phyloP scores from a whole-genome alignment of 164 flowering plant genomes.

The Stephania yunnanensis region DNA sequence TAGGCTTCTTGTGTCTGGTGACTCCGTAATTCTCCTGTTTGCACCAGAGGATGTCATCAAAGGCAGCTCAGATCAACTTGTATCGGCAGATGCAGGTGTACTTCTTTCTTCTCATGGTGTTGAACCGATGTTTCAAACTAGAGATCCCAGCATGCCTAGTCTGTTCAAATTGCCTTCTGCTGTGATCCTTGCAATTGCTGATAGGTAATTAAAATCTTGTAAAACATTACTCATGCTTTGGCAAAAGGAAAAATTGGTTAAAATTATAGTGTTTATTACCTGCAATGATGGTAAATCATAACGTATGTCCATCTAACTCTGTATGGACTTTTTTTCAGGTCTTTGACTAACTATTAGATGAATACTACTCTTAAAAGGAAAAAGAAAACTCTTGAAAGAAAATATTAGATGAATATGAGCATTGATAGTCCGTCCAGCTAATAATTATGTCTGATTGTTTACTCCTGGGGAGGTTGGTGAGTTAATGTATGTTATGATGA shows the following conservation, averaged over 20 bases:
- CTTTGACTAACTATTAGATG: not conserved
- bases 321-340: not conserved
- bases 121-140: constrained; percentile 37
- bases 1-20: constrained; percentile 44
- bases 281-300: not conserved
- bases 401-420: not conserved
- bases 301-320: not conserved
- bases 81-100: constrained; percentile 40
- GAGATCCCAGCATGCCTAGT: constrained; percentile 22
- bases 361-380: not conserved
- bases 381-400: not conserved
- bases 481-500: not conserved
- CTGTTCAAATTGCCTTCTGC: constrained; percentile 39
- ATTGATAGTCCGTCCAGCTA: not conserved
- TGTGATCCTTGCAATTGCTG: constrained; percentile 37
- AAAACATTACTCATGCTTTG: not conserved
- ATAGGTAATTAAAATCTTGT: constrained; percentile 31
- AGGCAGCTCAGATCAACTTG: constrained; percentile 27
- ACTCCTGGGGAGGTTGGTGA: not conserved
- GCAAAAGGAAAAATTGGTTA: not conserved
- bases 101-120: constrained; percentile 39
- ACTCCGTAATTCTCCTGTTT: constrained; percentile 40
- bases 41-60: constrained; percentile 36
- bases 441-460: not conserved
- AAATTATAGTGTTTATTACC: not conserved